Percentiles rank a stretch among this genome's conserved stretches.
phyloP scores from a whole-genome alignment of 225 moss, liverwort and hornwort species.

The Pseudoscleropodium purum region DNA sequence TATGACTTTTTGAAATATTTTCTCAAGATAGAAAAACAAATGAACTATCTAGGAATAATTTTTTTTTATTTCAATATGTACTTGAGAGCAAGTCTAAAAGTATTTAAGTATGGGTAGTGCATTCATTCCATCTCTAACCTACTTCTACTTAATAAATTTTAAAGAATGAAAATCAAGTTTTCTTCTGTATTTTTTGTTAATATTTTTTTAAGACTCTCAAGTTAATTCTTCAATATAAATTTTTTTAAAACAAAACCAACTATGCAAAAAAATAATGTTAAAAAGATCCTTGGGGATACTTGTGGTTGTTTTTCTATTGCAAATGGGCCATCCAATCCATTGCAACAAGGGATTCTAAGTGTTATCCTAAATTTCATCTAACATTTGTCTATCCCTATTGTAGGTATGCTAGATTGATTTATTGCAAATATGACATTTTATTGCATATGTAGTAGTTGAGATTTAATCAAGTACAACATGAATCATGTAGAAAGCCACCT shows the following conservation, averaged over 20 bases:
- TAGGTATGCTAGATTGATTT: not conserved
- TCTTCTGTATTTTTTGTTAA: too few species aligned
- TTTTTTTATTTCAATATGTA: too few species aligned
- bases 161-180: too few species aligned
- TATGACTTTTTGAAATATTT: not conserved
- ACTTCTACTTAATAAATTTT: too few species aligned
- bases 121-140: too few species aligned
- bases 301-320: fast-evolving
- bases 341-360: not conserved
- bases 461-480: not conserved
- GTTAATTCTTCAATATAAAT: not conserved
- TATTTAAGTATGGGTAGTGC: too few species aligned
- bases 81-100: too few species aligned
- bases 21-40: too few species aligned
- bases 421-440: not conserved
- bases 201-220: not conserved
- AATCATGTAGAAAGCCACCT: not conserved
- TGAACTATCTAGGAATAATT: too few species aligned
- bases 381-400: not conserved
- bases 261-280: not conserved
- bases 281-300: not conserved
- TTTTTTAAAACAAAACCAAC: not conserved
- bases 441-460: fast-evolving
- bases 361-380: not conserved
- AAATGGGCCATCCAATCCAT: fast-evolving